Evolutionary conservation across 495 filamentous ascomycete genomes (phyloP).

Genomic region (Corynascus novoguineensis): DNA sequence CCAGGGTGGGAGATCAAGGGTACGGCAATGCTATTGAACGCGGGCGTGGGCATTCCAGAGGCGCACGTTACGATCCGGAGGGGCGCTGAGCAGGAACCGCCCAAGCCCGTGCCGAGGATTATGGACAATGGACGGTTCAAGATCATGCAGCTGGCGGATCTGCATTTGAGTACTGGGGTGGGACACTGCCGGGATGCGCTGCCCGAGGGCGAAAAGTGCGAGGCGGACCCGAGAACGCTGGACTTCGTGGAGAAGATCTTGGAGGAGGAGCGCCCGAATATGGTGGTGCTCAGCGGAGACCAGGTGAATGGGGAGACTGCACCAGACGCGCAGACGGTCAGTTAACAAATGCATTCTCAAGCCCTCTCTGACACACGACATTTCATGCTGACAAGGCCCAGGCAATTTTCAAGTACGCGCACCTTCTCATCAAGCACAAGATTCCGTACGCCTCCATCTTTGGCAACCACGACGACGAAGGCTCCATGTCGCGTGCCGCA

Average conservation of each 20-base stretch:
- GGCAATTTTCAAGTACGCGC: conserved; percentile 90
- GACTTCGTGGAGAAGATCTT: conserved; percentile 79
- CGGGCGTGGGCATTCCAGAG: conserved; percentile 53
- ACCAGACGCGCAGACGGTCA: conserved; percentile 76
- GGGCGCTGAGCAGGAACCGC: conserved; percentile 53
- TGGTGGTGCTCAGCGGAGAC: conserved; percentile 87
- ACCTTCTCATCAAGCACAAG: conserved; percentile 75
- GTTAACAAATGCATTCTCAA: conserved; percentile 11
- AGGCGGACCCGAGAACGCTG: conserved; percentile 85
- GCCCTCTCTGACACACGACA: not conserved
- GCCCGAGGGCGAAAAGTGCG: conserved; percentile 70
- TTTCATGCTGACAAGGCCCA: conserved; percentile 20
- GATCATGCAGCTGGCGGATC: conserved; percentile 88
- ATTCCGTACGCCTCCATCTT: conserved; percentile 93
- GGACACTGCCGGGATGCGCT: conserved; percentile 79
- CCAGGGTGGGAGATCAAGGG: conserved; percentile 72
- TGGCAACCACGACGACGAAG: conserved; percentile 96
- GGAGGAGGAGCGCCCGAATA: conserved; percentile 85
- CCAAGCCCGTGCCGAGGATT: conserved; percentile 68
- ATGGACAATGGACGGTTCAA: conserved; percentile 91
- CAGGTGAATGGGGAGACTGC: conserved; percentile 93
- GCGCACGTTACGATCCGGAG: conserved; percentile 71
- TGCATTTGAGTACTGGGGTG: conserved; percentile 85
- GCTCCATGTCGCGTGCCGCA: conserved; percentile 63
- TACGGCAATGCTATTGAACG: conserved; percentile 62